Evolutionary conservation across 495 filamentous ascomycete species (phyloP).

Genomic region (Penicillium subrubescens): DNA sequence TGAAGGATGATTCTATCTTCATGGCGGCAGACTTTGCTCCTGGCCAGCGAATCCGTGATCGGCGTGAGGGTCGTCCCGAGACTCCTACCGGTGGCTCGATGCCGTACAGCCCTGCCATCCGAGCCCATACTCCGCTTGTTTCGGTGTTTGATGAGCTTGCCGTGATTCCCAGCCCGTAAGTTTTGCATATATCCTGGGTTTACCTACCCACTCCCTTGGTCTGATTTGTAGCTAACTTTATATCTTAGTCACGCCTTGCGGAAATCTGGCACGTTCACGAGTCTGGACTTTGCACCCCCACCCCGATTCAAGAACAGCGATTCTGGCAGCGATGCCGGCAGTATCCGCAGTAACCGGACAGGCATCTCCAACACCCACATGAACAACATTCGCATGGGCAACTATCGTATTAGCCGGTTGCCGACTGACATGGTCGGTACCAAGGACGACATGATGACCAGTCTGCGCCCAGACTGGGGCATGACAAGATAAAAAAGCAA

Average conservation of each 20-base stretch:
- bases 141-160: conserved; percentile 86
- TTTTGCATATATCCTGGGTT: conserved; percentile 27
- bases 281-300: conserved; percentile 93
- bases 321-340: conserved; percentile 78
- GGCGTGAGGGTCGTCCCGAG: conserved; percentile 72
- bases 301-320: conserved; percentile 78
- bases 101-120: conserved; percentile 70
- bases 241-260: conserved; percentile 71
- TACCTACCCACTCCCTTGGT: neutral
- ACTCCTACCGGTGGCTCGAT: conserved; percentile 75
- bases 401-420: conserved; percentile 85
- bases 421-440: conserved; percentile 83
- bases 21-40: conserved; percentile 86
- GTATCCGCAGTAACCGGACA: conserved; percentile 81
- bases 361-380: conserved; percentile 73
- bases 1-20: conserved; percentile 81
- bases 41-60: conserved; percentile 66
- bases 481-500: conserved; percentile 41
- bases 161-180: conserved; percentile 88
- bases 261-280: conserved; percentile 88
- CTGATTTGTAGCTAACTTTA: conserved; percentile 29
- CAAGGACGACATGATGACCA: conserved; percentile 66
- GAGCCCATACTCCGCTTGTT: conserved; percentile 73
- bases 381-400: conserved; percentile 81
- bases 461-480: conserved; percentile 79